These are phyloP conservation scores for Dendrobium officinale DNA, from an alignment of 106 monocot species.

Conservation along the genomic window DNA sequence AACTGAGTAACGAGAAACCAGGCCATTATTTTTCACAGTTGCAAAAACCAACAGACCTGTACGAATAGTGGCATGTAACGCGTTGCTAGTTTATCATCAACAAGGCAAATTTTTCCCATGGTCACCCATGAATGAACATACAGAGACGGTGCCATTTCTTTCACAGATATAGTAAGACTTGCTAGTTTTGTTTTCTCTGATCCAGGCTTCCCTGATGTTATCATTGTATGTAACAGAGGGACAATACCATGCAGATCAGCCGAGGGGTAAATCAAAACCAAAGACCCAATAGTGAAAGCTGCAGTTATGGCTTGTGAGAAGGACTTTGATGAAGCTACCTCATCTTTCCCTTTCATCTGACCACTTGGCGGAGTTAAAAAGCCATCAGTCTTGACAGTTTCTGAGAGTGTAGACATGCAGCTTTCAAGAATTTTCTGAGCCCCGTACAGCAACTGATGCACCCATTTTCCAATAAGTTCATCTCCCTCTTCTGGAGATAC, in stretches of 20 bases:
- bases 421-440: constrained; percentile 49
- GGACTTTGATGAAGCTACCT: constrained; percentile 15
- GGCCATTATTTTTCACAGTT: background rate
- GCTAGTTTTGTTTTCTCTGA: constrained; percentile 25
- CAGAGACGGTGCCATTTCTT: constrained; percentile 55
- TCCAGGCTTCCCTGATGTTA: constrained; percentile 53
- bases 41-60: constrained; percentile 45
- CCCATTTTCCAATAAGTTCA: constrained; percentile 71
- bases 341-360: constrained; percentile 37
- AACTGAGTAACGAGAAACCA: constrained; percentile 7
- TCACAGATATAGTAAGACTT: constrained; percentile 33
- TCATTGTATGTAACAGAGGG: constrained; percentile 68
- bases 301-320: constrained; percentile 54
- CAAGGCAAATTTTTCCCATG: constrained; percentile 92
- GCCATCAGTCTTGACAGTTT: constrained; percentile 14
- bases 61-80: constrained; percentile 90
- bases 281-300: constrained; percentile 78
- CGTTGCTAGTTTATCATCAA: constrained; percentile 82
- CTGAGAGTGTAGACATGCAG: constrained; percentile 49
- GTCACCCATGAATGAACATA: constrained; percentile 90
- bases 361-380: constrained; percentile 46
- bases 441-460: constrained; percentile 44
- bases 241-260: constrained; percentile 52
- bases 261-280: constrained; percentile 63
- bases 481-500: constrained; percentile 48